phyloP scores from a whole-genome alignment of 2,329 filamentous ascomycete genomes.

The Passalora sequoiae region DNA sequence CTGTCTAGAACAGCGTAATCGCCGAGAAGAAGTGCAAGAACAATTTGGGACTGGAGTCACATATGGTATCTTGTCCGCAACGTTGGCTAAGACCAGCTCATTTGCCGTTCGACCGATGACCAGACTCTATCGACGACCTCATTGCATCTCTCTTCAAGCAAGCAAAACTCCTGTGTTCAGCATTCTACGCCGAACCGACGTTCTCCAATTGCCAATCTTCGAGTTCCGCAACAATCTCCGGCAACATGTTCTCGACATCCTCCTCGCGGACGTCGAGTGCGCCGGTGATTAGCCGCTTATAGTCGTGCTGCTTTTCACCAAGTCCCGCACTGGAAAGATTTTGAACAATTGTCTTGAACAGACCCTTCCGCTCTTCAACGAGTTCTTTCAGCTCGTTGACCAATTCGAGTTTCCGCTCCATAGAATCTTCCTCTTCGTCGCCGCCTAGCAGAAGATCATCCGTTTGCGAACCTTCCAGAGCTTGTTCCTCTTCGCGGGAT shows the following conservation, averaged over 20 bases:
- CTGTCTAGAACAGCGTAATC: too few relatives aligned
- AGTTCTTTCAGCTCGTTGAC: conserved; percentile 52
- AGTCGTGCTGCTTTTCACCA: conserved; percentile 65
- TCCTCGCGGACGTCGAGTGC: conserved; percentile 66
- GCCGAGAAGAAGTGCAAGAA: too few relatives aligned
- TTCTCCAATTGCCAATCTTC: conserved; percentile 36
- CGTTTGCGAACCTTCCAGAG: conserved; percentile 20
- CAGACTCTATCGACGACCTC: background rate
- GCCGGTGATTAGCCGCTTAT: conserved; percentile 62
- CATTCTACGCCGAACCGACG: conserved; percentile 18
- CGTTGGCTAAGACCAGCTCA: background rate
- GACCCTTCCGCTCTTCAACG: conserved; percentile 55
- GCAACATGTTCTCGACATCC: conserved; percentile 59
- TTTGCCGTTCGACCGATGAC: background rate
- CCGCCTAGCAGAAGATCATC: conserved; percentile 16
- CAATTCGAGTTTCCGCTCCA: conserved; percentile 52
- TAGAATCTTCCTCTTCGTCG: conserved; percentile 41
- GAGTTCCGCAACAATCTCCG: conserved; percentile 46
- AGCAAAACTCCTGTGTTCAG: background rate
- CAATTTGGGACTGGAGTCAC: too few relatives aligned
- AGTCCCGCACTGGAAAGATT: conserved; percentile 65
- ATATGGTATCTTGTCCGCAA: too few relatives aligned
- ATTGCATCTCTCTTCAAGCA: background rate
- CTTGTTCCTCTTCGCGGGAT: conserved; percentile 29
- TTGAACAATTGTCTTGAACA: conserved; percentile 64